Conservation (phyloP, 352 stramenopile genomes). For the Phytophthora brassicae region DNA sequence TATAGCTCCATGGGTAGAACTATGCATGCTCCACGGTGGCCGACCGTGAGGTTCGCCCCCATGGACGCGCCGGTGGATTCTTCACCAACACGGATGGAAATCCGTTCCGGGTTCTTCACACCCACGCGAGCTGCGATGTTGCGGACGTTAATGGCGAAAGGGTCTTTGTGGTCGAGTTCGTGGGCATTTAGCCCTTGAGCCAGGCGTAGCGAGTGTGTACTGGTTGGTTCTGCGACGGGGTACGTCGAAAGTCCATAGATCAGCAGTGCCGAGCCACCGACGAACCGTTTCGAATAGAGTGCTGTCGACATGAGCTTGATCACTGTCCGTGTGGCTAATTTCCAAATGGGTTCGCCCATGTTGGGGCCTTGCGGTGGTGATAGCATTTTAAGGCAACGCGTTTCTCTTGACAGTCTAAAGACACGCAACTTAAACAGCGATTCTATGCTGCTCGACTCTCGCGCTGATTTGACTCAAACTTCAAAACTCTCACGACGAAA, state of each 20-base stretch:
- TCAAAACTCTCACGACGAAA: background rate
- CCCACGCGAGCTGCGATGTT: conserved; percentile 60
- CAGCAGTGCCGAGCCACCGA: conserved; percentile 27
- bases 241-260: conserved; percentile 45
- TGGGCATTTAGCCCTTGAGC: conserved; percentile 59
- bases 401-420: background rate
- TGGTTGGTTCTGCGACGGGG: conserved; percentile 63
- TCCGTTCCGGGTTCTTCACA: conserved; percentile 62
- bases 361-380: conserved; percentile 5
- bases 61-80: conserved; percentile 64
- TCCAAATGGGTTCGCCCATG: conserved; percentile 30
- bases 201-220: conserved; percentile 54
- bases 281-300: conserved; percentile 36
- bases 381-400: background rate
- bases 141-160: conserved; percentile 68
- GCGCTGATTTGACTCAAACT: conserved; percentile 13
- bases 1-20: conserved; percentile 82
- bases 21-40: conserved; percentile 56
- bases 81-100: conserved; percentile 70
- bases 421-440: too few relatives aligned
- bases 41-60: conserved; percentile 63
- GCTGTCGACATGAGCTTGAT: conserved; percentile 36
- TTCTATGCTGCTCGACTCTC: background rate
- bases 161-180: conserved; percentile 50
- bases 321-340: conserved; percentile 22